Evolutionary conservation across 169 alveolate species (phyloP), one percentile per base, ranked within the genome.

Genomic region (Besnoitia besnoiti): DNA sequence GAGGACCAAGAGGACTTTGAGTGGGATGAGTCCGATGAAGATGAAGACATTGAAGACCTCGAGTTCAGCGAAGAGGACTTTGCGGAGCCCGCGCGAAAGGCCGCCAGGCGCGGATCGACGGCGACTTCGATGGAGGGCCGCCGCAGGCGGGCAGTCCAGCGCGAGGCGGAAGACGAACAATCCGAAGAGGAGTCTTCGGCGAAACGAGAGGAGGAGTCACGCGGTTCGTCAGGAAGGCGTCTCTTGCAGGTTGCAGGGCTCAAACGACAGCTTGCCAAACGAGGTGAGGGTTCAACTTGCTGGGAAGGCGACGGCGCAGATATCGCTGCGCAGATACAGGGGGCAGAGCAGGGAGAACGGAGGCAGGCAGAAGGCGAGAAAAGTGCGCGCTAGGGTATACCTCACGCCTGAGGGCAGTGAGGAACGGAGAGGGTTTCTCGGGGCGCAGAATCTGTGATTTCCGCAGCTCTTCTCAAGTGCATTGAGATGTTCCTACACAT

Each of bases 31-130:
- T 55, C 73, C 16, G 84, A 73, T 44, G 84, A 73, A 30, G 84
- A 73, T 21, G 84, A 73, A 39, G 84, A 73, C 84, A 73, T 73
- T 0, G 84, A 73, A 2, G 84, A 73, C 44, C 46, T 73, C 84
- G 84, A 73, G 46, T 73, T 73, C 49, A 39, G 46, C 40, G 84
- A 73, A 0, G 84, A 73, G 33, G 84, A 73, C 46, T 10, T 33
- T 10, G 46, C 49, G 16, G 49, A 73, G 46, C 84, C 84, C 27
- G 49, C 46, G 33, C 49, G 30, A 24, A 73, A 73, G 33, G 46
- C 49, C 27, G 40, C 84, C 33, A 24, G 84, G 7, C 84, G 84
- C 40, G 42, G 49, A 21, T 73, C 46, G 46, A 21, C 84, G 33
- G 49, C 49, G 30, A 39, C 46, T 27, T 73, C 84, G 3, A 44